Percentiles rank a stretch among this genome's conserved stretches.
These are phyloP conservation scores for Reutealis trisperma DNA, from an alignment of 345 rosid genomes.

Conservation along the genomic window DNA sequence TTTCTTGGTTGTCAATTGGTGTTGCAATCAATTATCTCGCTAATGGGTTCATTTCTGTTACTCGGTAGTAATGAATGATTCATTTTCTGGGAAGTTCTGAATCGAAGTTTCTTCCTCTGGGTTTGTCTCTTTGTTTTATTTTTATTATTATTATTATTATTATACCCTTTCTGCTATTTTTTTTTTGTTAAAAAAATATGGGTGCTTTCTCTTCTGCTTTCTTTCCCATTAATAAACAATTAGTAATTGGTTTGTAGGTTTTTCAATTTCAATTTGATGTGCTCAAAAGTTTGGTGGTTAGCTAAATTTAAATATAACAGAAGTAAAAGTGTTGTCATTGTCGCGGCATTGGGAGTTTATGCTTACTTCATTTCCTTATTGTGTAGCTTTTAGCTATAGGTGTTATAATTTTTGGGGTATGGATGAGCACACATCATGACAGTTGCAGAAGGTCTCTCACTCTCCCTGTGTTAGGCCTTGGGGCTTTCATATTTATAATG, in stretches of 20 bases:
- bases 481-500: conserved; percentile 74
- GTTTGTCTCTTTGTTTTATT: not conserved
- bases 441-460: conserved; percentile 81
- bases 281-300: conserved; percentile 9
- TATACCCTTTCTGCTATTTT: not conserved
- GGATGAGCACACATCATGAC: conserved; percentile 95
- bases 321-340: conserved; percentile 2
- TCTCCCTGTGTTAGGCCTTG: conserved; percentile 82
- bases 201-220: not conserved
- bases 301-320: not conserved
- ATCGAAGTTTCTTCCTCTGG: not conserved
- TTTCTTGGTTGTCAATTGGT: not conserved
- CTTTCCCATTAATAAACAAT: not conserved
- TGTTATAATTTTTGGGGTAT: conserved; percentile 76
- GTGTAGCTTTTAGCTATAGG: conserved; percentile 77
- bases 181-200: not conserved
- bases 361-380: conserved; percentile 13
- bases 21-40: not conserved
- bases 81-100: not conserved
- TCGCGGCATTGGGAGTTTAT: conserved; percentile 8
- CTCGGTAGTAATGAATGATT: not conserved
- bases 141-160: not conserved
- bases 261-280: not conserved
- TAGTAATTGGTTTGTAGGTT: not conserved
- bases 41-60: conserved; percentile 24